phyloP scores from a whole-genome alignment of 148 eudicot species.

The Mesembryanthemum crystallinum region DNA sequence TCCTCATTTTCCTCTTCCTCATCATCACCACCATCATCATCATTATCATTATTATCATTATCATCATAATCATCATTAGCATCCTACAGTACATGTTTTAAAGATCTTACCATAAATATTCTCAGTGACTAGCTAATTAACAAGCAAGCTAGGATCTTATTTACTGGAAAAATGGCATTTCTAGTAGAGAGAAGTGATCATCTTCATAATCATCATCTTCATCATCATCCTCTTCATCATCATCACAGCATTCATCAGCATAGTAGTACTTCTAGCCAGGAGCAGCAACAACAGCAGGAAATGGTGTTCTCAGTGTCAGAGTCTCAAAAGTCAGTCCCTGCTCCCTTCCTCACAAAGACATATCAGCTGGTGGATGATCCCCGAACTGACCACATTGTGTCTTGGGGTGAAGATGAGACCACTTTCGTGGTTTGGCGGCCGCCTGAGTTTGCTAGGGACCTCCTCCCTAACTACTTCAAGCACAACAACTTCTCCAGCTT shows the following conservation, averaged over 20 bases:
- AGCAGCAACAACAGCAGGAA: conserved; percentile 26
- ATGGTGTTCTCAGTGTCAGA: conserved; percentile 39
- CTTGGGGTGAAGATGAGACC: conserved; percentile 56
- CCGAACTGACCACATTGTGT: conserved; percentile 49
- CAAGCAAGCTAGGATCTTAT: neutral
- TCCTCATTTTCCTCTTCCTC: conserved; percentile 7
- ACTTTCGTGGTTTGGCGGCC: conserved; percentile 64
- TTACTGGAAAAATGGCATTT: conserved; percentile 24
- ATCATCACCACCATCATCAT: conserved; percentile 10
- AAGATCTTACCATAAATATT: conserved; percentile 21
- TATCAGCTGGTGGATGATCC: conserved; percentile 57
- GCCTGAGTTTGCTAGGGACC: conserved; percentile 59
- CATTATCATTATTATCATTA: conserved; percentile 9
- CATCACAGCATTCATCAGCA: conserved; percentile 8
- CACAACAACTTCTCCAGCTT: conserved; percentile 71
- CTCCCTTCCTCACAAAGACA: conserved; percentile 58
- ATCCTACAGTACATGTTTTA: conserved; percentile 20
- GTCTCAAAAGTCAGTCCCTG: conserved; percentile 40
- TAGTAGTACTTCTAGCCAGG: neutral
- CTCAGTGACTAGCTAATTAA: neutral
- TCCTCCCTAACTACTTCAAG: conserved; percentile 67
- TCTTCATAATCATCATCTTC: conserved; percentile 16
- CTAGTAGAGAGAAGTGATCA: conserved; percentile 33
- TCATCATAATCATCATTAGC: neutral
- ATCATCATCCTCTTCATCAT: conserved; percentile 21